Base-by-base conservation (phyloP, 805 yeast genomes). In the Metahyphopichia silvanorum region DNA sequence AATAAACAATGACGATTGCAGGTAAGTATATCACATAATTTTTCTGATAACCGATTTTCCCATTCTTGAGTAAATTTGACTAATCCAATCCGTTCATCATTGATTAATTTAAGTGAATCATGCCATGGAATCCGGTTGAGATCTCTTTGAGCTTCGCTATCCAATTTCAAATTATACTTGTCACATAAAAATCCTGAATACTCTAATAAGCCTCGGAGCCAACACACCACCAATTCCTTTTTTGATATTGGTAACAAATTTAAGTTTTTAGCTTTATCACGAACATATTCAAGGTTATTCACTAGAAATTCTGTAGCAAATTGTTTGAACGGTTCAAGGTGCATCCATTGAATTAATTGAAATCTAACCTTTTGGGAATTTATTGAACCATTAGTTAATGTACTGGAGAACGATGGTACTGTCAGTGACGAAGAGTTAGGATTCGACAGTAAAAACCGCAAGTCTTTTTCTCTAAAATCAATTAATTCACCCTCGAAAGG, bases 321-420 rank as follows among this genome's bases (percentile, higher is more conserved):
- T 33, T 59, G 53, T 14, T 45, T 42, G 32, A 64, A 63, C 0
- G 72, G 72, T 27, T 51, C 45, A 12, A 66, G 32, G 15, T 47
- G 47, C 47, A 65, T 53, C 72, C 72, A 66, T 35, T 62, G 61
- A 6, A 45, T 39, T 11, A 66, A 34, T 31, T 65, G 70, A 5
- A 51, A 34, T 25, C 53, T 41, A 2, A 53, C 42, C 22, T 21
- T 8, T 11, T 25, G 19, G 21, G 17, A 36, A 32, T 25, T 38
- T 25, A n/a, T 26, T 29, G 29, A 30, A 32, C 11, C 31, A 16
- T 8, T 29, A 25, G 12, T 16, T 25, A 12, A 23, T 25, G 22
- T 21, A 25, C 11, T 28, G 23, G 15, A 38, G 15, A 4, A 27
- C 2, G 15, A 16, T 26, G 33, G 29, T 18, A 10, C 26, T 10